A percentile compares a stretch with the other conserved stretches of the same genome.
Evolutionary conservation across 2,329 filamentous ascomycete species (phyloP).

Genomic region (Trichoderma brevicompactum): DNA sequence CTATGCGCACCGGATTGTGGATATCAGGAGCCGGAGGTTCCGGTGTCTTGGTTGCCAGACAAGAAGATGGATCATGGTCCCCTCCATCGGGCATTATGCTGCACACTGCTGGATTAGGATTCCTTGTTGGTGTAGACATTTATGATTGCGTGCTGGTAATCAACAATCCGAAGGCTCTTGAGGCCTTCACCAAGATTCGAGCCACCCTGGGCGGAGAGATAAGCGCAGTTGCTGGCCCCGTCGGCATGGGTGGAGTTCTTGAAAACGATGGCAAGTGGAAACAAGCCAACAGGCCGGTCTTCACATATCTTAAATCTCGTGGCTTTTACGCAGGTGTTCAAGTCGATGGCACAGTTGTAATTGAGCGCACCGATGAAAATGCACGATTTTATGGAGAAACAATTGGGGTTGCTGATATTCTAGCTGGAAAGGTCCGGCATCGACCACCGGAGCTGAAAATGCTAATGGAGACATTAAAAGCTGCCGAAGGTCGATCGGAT

Average conservation of each 20-base stretch:
- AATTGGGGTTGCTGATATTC: conserved; percentile 38
- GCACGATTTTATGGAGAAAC: conserved; percentile 73
- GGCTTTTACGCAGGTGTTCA: conserved; percentile 80
- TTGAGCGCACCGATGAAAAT: conserved; percentile 78
- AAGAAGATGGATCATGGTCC: conserved; percentile 67
- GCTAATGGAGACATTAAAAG: conserved; percentile 47
- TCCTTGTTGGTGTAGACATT: conserved; percentile 73
- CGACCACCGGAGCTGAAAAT: conserved; percentile 47
- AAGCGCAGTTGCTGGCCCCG: conserved; percentile 63
- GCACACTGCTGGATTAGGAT: conserved; percentile 71
- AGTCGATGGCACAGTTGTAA: conserved; percentile 78
- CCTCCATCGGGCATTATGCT: conserved; percentile 73
- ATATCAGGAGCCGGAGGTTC: conserved; percentile 63
- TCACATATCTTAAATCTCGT: conserved; percentile 80
- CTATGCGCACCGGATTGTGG: conserved; percentile 61
- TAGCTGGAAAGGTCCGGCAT: conserved; percentile 43
- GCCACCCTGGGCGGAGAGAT: conserved; percentile 71
- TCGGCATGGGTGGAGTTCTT: conserved; percentile 66
- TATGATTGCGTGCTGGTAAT: conserved; percentile 79
- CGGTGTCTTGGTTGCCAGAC: conserved; percentile 62
- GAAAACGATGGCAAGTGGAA: conserved; percentile 39
- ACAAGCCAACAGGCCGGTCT: conserved; percentile 62
- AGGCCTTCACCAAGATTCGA: conserved; percentile 69
- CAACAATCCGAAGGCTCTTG: conserved; percentile 68
- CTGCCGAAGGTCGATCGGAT: conserved; percentile 42